Evolutionary conservation across 139 green algal genomes (phyloP).

Genomic region (Eudorina sp.): DNA sequence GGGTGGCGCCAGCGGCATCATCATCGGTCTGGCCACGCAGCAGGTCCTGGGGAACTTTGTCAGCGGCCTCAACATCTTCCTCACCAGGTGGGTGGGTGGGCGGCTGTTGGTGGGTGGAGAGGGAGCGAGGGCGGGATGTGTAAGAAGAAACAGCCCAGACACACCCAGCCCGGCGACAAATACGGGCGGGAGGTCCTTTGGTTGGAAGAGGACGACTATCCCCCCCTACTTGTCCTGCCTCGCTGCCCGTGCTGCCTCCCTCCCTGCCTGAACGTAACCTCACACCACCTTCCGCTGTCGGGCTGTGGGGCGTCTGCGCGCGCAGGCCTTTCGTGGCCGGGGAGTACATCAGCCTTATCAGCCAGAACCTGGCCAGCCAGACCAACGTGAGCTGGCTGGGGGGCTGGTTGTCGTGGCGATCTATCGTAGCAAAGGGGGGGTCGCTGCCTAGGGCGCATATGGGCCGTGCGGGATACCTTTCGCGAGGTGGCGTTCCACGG

Average conservation of each 20-base stretch:
- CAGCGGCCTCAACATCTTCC: slow-evolving; percentile 60
- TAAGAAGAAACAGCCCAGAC: too few species aligned
- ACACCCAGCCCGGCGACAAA: too few species aligned
- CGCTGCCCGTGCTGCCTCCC: too few species aligned
- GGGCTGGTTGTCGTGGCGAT: not conserved
- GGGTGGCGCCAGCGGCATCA: slow-evolving; percentile 55
- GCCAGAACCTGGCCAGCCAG: slow-evolving; percentile 1
- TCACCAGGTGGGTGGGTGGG: not conserved
- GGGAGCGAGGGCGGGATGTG: not conserved
- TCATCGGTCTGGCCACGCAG: slow-evolving; percentile 59
- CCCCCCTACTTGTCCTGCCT: not conserved
- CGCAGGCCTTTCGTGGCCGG: slow-evolving; percentile 42
- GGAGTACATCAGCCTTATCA: slow-evolving; percentile 46
- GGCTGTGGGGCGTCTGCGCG: too few species aligned
- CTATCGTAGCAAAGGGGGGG: too few species aligned
- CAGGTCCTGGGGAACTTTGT: slow-evolving; percentile 57
- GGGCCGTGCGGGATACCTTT: too few species aligned
- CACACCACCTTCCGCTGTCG: too few species aligned
- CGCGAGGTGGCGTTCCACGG: too few species aligned
- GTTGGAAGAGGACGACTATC: too few species aligned
- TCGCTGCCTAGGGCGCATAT: too few species aligned
- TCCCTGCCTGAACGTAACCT: too few species aligned
- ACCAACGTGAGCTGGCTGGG: not conserved
- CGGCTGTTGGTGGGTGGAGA: not conserved
- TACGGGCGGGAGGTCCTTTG: too few species aligned